A percentile compares a stretch with the other conserved stretches of the same genome.
Evolutionary conservation across 2,329 filamentous ascomycete species (phyloP).

Genomic region (Diaporthe sp.): DNA sequence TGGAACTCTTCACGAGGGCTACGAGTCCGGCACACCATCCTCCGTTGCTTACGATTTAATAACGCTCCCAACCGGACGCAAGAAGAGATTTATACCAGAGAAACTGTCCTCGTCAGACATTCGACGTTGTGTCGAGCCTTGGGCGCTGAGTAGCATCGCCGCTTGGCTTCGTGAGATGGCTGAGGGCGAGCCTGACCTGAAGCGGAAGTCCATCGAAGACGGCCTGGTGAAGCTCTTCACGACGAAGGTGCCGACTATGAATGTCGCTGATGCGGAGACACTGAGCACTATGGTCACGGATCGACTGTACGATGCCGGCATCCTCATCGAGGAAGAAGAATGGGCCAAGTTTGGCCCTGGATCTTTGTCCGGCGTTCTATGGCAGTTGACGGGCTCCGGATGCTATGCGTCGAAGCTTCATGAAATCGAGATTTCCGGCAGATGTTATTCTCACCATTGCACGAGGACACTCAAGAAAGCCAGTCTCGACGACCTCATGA

Average conservation of each 20-base stretch:
- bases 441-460: conserved; percentile 95
- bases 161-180: conserved; percentile 90
- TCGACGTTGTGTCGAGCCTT: conserved; percentile 87
- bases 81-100: conserved; percentile 86
- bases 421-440: conserved; percentile 74
- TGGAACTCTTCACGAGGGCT: conserved; percentile 67
- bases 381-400: conserved; percentile 90
- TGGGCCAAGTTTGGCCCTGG: conserved; percentile 94
- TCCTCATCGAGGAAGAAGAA: conserved; percentile 90
- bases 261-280: conserved; percentile 94
- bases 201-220: conserved; percentile 86
- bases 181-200: conserved; percentile 91
- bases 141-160: conserved; percentile 91
- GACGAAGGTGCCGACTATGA: conserved; percentile 97
- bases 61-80: conserved; percentile 82
- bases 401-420: conserved; percentile 93
- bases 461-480: conserved; percentile 95
- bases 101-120: conserved; percentile 88
- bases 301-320: conserved; percentile 83
- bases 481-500: conserved; percentile 81
- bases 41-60: conserved; percentile 84
- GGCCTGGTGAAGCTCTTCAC: conserved; percentile 92
- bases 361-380: conserved; percentile 88
- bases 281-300: conserved; percentile 83
- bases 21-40: conserved; percentile 67